These are phyloP conservation scores for Mycosarcoma maydis DNA, from an alignment of 1,284 basidiomycete genomes.

Conservation along the genomic window DNA sequence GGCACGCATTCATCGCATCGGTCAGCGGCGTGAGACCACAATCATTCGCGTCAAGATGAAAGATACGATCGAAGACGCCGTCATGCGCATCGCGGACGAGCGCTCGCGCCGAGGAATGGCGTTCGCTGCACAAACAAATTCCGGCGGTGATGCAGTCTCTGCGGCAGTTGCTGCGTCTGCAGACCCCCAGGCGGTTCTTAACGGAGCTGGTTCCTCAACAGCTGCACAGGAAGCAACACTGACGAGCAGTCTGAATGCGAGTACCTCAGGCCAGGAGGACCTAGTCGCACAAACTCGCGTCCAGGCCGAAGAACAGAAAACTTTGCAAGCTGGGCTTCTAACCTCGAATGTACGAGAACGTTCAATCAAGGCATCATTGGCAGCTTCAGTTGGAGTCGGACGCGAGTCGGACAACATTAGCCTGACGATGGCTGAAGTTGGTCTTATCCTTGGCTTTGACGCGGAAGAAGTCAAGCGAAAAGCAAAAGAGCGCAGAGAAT, in stretches of 20 bases:
- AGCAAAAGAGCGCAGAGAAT: conserved; percentile 11
- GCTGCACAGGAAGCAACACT: neutral
- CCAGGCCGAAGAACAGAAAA: neutral
- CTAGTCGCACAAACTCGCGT: neutral
- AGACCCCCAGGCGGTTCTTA: neutral
- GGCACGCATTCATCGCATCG: conserved; percentile 50
- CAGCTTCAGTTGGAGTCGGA: conserved; percentile 29
- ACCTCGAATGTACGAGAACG: conserved; percentile 18
- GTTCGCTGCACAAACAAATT: conserved; percentile 21
- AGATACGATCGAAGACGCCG: conserved; percentile 51
- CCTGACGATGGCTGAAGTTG: conserved; percentile 39
- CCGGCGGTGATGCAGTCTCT: neutral
- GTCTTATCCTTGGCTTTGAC: conserved; percentile 45
- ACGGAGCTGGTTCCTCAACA: neutral
- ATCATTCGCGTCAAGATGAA: conserved; percentile 50
- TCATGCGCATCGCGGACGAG: conserved; percentile 47
- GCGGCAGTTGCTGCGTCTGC: neutral
- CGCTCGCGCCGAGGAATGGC: conserved; percentile 37
- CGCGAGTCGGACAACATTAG: conserved; percentile 29
- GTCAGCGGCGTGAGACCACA: conserved; percentile 42
- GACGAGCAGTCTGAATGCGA: neutral
- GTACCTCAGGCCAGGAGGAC: neutral
- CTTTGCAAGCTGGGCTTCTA: neutral
- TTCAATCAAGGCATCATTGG: conserved; percentile 43
- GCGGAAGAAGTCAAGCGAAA: conserved; percentile 38